Evolutionary conservation across 2,329 filamentous ascomycete genomes (phyloP).

Genomic region (Sporothrix schenckii): DNA sequence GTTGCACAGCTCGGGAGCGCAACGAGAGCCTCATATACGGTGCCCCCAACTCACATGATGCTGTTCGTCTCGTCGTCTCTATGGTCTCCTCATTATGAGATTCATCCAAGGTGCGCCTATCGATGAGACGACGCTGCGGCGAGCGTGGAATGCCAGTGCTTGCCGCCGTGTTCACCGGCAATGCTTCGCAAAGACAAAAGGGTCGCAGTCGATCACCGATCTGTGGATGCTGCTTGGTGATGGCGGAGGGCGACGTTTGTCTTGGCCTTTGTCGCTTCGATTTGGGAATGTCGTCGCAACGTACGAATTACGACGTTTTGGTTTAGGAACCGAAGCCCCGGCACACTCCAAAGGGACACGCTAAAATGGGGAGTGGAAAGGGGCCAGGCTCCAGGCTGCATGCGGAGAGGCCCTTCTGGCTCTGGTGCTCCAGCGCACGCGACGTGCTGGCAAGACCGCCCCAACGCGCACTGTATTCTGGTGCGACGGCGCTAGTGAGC

Average conservation of each 20-base stretch:
- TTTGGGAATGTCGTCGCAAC: conserved; percentile 14
- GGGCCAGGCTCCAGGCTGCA: conserved; percentile 23
- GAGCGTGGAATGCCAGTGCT: conserved; percentile 14
- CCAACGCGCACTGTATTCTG: conserved; percentile 5
- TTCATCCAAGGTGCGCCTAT: conserved; percentile 12
- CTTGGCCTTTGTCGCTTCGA: conserved; percentile 4
- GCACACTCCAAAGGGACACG: not conserved
- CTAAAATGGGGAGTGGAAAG: conserved; percentile 23
- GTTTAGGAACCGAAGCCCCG: not conserved
- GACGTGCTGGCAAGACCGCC: not conserved
- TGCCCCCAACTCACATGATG: conserved; percentile 29
- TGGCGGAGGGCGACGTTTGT: not conserved
- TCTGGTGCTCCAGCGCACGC: conserved; percentile 8
- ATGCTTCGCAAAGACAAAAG: not conserved
- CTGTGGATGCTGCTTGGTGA: not conserved
- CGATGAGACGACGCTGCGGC: not conserved
- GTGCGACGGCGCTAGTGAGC: conserved; percentile 17
- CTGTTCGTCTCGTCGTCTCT: conserved; percentile 27
- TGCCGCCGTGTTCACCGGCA: not conserved
- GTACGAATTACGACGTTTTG: not conserved
- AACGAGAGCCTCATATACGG: not conserved
- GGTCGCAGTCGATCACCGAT: not conserved
- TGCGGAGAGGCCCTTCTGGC: conserved; percentile 5
- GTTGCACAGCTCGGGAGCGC: not conserved
- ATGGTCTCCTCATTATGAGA: conserved; percentile 27